Percentiles rank a stretch among this genome's conserved stretches.
phyloP scores from a whole-genome alignment of 73 alveolate species.

The Vitrella brassicaformis region DNA sequence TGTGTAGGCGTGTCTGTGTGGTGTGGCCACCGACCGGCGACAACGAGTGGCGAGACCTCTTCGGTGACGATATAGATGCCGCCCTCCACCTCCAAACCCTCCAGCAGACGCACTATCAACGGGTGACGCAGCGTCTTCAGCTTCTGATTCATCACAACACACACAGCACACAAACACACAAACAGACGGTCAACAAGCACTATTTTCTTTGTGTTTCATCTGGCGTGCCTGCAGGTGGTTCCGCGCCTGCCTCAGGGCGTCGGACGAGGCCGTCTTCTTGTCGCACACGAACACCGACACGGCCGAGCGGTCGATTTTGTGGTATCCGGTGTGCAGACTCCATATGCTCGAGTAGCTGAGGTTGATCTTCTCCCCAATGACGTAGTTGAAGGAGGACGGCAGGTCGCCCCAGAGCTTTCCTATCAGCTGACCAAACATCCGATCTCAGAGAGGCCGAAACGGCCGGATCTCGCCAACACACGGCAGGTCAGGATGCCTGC shows the following conservation, averaged over 20 bases:
- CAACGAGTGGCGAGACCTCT: neutral
- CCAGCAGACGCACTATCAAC: neutral
- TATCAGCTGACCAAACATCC: neutral
- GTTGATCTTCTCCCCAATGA: neutral
- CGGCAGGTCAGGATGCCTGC: no score
- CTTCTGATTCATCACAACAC: neutral
- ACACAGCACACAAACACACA: no score
- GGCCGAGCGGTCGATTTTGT: neutral
- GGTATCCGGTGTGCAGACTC: neutral
- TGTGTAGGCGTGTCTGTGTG: no score
- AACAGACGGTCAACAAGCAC: no score
- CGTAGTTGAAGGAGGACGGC: neutral
- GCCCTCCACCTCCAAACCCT: neutral
- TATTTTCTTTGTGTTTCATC: no score
- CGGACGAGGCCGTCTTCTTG: neutral
- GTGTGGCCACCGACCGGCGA: neutral
- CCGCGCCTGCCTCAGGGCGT: neutral
- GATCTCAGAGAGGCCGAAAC: no score
- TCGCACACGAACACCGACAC: neutral
- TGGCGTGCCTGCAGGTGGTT: no score
- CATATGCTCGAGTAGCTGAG: neutral
- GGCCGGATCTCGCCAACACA: no score
- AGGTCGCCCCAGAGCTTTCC: neutral
- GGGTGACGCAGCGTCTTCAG: neutral
- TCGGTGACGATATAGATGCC: neutral